Percentiles rank a stretch among this genome's conserved stretches.
These are phyloP conservation scores for Ampelocalamus luodianensis DNA, from an alignment of 176 grass and related monocot species.

Conservation along the genomic window DNA sequence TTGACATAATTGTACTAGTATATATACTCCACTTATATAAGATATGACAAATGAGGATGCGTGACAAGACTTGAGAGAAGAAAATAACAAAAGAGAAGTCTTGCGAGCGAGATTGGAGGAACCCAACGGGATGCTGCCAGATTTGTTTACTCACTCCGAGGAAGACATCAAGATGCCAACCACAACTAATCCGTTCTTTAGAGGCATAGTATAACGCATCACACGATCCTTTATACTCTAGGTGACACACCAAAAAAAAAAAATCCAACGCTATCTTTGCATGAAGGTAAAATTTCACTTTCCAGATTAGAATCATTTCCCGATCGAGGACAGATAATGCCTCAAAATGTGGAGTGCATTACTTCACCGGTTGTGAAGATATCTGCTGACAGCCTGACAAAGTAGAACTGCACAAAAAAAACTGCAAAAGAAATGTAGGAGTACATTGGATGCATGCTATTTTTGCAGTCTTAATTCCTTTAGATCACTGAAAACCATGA, in stretches of 20 bases:
- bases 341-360: slow-evolving; percentile 7
- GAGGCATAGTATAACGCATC: neutral
- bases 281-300: neutral
- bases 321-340: neutral
- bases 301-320: neutral
- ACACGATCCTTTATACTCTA: neutral
- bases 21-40: neutral
- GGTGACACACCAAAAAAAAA: neutral
- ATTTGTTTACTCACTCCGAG: slow-evolving; percentile 56
- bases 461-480: neutral
- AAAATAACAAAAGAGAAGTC: slow-evolving; percentile 91
- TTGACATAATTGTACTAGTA: neutral
- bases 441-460: neutral
- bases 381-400: neutral
- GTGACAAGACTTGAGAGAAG: slow-evolving; percentile 46
- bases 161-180: slow-evolving; percentile 43
- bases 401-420: neutral
- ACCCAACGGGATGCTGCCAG: slow-evolving; percentile 61
- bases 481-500: neutral
- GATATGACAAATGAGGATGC: slow-evolving; percentile 6
- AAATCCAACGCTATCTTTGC: slow-evolving; percentile 8
- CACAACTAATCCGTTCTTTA: slow-evolving; percentile 30
- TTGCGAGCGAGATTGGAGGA: slow-evolving; percentile 54
- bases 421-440: neutral
- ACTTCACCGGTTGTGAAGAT: neutral